Evolutionary conservation across 2,329 filamentous ascomycete species (phyloP), one percentile per base, ranked within the genome.

Genomic region (Fusarium anguioides): DNA sequence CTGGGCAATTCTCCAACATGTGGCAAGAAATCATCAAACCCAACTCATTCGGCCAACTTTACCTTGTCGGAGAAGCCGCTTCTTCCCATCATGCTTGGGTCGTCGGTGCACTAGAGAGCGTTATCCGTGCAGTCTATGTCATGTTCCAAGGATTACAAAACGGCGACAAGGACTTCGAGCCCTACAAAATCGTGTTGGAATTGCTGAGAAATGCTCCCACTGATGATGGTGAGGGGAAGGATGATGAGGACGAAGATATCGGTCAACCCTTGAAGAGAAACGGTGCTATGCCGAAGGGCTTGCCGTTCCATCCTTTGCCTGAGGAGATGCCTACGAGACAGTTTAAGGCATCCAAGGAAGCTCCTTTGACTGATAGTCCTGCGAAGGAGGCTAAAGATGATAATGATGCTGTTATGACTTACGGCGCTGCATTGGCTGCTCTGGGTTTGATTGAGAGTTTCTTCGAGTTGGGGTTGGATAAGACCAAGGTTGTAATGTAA

Each of bases 11-110:
- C 23, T 68, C 64, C 27, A 68, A 72, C 3, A 72, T 70, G 69
- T 72, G 69, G 66, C 39, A 60, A 1, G 64, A 72, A 8, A 66
- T 72, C 4, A 68, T 63, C 31, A 70, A 72, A 56, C 67, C 69
- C 12, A 70, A 72, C 17, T 42, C 68, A 0, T 71, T 54, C 10
- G 67, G 69, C 2, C 60, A 72, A 10, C 15, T 72, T 2, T 69
- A 70, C 3, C 37, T 72, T 0, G 17, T 72, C 4, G 64, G 69
- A 0, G 70, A 72, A 20, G 69, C 67, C 1, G 44, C 70, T 6
- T 70, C 69, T 0, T 64, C 65, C 0, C 70, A 72, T 4, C 67
- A 72, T 4, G 70, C 67, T 1, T 72, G 69, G 70, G 54, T 72
- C 0, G 70, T 70, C 1, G 69, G 70, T 4, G 67, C 67, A 0